Evolutionary conservation across 1,284 basidiomycete genomes (phyloP).

Genomic region (Malassezia yamatoensis): DNA sequence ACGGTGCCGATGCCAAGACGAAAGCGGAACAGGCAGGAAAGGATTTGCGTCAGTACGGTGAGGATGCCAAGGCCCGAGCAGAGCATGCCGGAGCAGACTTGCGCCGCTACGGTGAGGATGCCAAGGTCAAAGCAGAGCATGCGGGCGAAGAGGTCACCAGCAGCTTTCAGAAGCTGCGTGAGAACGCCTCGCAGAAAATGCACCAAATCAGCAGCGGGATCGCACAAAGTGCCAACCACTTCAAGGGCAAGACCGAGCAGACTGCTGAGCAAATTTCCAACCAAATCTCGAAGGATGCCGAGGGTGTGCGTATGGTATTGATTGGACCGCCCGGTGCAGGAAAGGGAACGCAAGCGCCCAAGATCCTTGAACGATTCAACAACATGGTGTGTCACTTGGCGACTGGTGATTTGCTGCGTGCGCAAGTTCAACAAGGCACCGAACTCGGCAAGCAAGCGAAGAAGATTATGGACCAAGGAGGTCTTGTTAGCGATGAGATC

Average conservation of each 20-base stretch:
- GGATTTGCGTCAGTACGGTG: too few species aligned
- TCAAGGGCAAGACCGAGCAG: not conserved
- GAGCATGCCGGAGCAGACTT: constrained; percentile 18
- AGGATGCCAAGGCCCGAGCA: not conserved
- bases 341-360: constrained; percentile 97
- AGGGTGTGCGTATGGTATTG: constrained; percentile 64
- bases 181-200: not conserved
- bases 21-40: constrained; percentile 10
- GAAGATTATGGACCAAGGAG: constrained; percentile 90
- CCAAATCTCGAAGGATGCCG: not conserved
- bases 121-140: constrained; percentile 4
- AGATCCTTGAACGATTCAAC: constrained; percentile 73
- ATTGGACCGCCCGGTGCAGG: constrained; percentile 94
- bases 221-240: not conserved
- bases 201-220: not conserved
- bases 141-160: not conserved
- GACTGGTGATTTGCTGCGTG: constrained; percentile 94
- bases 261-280: not conserved
- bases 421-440: constrained; percentile 81
- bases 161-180: constrained; percentile 4
- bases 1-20: not conserved
- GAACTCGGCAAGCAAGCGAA: constrained; percentile 81
- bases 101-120: not conserved
- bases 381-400: constrained; percentile 88
- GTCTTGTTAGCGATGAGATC: constrained; percentile 87